Evolutionary conservation across 306 rosid species (phyloP).

Genomic region (Medicago ruthenica): DNA sequence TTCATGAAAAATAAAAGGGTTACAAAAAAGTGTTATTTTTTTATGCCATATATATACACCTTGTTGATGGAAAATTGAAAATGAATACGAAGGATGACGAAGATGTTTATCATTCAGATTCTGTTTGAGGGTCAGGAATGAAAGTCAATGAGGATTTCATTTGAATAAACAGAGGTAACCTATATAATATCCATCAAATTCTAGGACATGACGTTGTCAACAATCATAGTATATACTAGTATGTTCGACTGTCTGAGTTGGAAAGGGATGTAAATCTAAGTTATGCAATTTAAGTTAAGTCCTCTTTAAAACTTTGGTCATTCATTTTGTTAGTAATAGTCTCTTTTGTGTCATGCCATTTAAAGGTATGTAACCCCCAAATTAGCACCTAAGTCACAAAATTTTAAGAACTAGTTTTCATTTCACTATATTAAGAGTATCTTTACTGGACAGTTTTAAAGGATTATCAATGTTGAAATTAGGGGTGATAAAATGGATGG

Average conservation of each 20-base stretch:
- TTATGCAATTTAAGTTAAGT: constrained; percentile 2
- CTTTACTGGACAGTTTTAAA: no score
- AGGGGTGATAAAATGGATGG: no score
- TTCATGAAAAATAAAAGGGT: background rate
- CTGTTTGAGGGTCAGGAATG: constrained; percentile 57
- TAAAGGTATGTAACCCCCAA: no score
- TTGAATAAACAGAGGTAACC: constrained; percentile 25
- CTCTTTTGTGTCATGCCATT: no score
- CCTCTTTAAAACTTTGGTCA: no score
- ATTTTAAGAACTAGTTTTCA: no score
- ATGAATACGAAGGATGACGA: constrained; percentile 38
- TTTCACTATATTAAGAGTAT: no score
- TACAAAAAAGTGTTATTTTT: background rate
- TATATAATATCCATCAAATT: constrained; percentile 36
- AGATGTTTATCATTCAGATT: constrained; percentile 63
- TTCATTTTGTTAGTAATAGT: no score
- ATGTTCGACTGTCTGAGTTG: constrained; percentile 21
- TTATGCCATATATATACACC: background rate
- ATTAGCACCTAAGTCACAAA: no score
- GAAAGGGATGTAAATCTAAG: background rate
- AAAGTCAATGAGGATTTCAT: constrained; percentile 69
- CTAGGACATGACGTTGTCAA: constrained; percentile 47
- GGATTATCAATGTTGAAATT: no score
- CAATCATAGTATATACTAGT: constrained; percentile 1
- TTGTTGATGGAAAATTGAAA: background rate